Evolutionary conservation across 2,329 filamentous ascomycete genomes (phyloP).

Genomic region (Alternaria triticina): DNA sequence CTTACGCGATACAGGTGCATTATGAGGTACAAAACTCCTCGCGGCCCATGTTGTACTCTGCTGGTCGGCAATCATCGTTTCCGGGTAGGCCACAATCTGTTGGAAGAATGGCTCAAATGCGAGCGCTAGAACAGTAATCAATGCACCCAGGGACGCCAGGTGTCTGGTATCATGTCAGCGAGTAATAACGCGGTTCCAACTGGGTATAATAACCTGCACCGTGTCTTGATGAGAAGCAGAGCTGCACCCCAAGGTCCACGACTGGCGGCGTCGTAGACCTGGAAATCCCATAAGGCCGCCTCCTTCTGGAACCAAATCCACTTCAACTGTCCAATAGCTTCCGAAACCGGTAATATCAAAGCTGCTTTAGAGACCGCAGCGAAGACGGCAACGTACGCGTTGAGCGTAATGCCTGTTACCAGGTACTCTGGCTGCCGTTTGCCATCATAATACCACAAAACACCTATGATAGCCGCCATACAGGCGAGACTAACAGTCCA

Average conservation of each 20-base stretch:
- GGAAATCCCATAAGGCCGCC: constrained; percentile 18
- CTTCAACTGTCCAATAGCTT: constrained; percentile 32
- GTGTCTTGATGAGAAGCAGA: constrained; percentile 18
- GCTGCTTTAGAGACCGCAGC: constrained; percentile 27
- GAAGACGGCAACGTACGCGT: constrained; percentile 25
- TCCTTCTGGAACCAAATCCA: constrained; percentile 27
- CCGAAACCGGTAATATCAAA: constrained; percentile 24
- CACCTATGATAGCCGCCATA: constrained; percentile 19
- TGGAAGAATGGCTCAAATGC: constrained; percentile 30
- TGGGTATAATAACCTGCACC: constrained; percentile 16
- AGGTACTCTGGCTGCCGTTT: constrained; percentile 19
- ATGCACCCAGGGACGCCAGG: constrained; percentile 14
- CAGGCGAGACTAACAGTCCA: constrained; percentile 17
- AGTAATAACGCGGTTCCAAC: neutral
- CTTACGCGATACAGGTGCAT: neutral
- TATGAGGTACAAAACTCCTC: neutral
- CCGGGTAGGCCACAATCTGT: constrained; percentile 19
- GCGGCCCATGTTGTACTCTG: neutral
- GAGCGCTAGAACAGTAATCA: constrained; percentile 17
- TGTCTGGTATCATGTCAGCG: neutral
- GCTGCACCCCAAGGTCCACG: constrained; percentile 28
- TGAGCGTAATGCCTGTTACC: constrained; percentile 21
- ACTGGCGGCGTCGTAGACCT: constrained; percentile 22
- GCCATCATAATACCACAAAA: constrained; percentile 19
- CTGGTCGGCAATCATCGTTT: neutral